phyloP scores from a whole-genome alignment of 2,329 filamentous ascomycete genomes.

The Aspergillus unguis region DNA sequence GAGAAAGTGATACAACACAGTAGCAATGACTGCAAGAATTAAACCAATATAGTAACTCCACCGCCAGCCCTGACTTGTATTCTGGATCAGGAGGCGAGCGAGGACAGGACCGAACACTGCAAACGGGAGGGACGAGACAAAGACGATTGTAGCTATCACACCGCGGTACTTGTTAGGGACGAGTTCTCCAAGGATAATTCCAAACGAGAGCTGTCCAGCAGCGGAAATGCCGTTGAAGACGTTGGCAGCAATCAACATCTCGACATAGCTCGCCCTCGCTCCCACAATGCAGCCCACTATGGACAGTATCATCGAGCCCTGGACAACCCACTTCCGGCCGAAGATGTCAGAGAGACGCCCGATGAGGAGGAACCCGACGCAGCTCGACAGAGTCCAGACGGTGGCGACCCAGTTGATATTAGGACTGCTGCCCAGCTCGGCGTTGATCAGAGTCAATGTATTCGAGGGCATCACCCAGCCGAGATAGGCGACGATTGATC shows the following conservation, averaged over 20 bases:
- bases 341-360: not conserved
- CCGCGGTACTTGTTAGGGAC: conserved; percentile 4
- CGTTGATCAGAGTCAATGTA: not conserved
- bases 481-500: not conserved
- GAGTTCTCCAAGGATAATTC: not conserved
- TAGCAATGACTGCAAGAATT: not conserved
- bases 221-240: not conserved
- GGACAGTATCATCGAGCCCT: not conserved
- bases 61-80: not conserved
- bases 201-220: not conserved
- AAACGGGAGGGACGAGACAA: not conserved
- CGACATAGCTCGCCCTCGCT: not conserved
- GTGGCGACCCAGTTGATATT: conserved; percentile 5
- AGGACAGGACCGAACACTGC: not conserved
- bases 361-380: not conserved
- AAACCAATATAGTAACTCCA: conserved; percentile 2
- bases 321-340: not conserved
- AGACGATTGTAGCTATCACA: not conserved
- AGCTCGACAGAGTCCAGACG: not conserved
- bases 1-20: not conserved
- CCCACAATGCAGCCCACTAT: conserved; percentile 1
- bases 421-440: not conserved
- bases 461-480: not conserved
- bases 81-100: not conserved
- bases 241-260: not conserved